Base-by-base conservation (phyloP, 108 stramenopile genomes). In the Stephanodiscus triporus region DNA sequence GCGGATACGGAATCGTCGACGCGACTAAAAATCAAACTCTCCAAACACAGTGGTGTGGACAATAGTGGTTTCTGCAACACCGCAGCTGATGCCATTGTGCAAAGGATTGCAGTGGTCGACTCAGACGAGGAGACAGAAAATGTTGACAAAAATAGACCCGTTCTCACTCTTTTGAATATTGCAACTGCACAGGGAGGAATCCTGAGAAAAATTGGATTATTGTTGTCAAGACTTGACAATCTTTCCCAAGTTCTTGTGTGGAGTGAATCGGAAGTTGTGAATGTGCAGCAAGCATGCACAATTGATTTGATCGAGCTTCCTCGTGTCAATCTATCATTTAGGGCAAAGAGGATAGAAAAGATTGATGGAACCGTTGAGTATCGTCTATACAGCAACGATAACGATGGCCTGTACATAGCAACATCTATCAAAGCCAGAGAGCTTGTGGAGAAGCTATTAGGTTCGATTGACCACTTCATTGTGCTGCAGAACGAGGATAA, bases 241-340 rank as follows among this genome's bases (percentile, higher is more conserved):
- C 89, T 97, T 45, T 87, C 93, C 10, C 97, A 99, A 75, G 91
- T 99, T 24, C 84, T 98, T 36, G 91, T 97, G 32, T 99, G 99
- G 99, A 96, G 95, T 65, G 73, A 70, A 70, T 49, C 80, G 20
- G 80, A 92, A 29, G 90, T 97, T 4, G 57, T 80, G 14, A 83
- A 77, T 34, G 80, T 87, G n/a, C 86, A 94, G 55, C 81, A 89
- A 40, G 73, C 87, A 19, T 89, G 87, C 26, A 82, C 95, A 4
- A 92, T 95, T 57, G 96, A 98, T 75, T 73, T 91, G 43, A 90
- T 98, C 54, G 97, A 99, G 80, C 90, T 99, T 13, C 98, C 99
- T 11, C 85, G 99, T 36, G 91, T 99, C 29, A 94, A 96, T 53
- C 75, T 99, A 13, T 93, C 95, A 17, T 99, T 99, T 80, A 88